Percentiles rank a stretch among this genome's conserved stretches.
These are phyloP conservation scores for Beta lomatogona DNA, from an alignment of 179 eudicot species.

Conservation along the genomic window DNA sequence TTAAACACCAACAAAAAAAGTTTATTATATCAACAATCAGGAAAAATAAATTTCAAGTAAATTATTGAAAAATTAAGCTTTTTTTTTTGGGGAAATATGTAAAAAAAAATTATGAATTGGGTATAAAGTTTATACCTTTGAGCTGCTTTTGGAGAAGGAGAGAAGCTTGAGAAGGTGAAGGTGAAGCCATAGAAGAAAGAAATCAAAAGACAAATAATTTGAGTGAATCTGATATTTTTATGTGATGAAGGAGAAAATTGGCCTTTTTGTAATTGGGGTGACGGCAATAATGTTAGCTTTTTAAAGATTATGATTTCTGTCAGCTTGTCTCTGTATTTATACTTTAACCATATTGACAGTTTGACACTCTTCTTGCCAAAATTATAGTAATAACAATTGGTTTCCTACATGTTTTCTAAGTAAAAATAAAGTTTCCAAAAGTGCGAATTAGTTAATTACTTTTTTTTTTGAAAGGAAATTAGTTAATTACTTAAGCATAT, in stretches of 20 bases:
- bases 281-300: not conserved
- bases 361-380: not conserved
- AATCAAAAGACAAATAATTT: not conserved
- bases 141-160: slow-evolving; percentile 82
- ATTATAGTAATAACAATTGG: too few relatives aligned
- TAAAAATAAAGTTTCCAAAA: too few relatives aligned
- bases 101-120: not conserved
- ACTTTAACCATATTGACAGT: not conserved
- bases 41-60: not conserved
- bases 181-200: slow-evolving; percentile 46
- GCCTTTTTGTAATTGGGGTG: not conserved
- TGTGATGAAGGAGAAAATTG: not conserved
- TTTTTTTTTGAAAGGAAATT: too few relatives aligned
- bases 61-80: not conserved
- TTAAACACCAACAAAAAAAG: slow-evolving; percentile 3
- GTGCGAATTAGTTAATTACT: too few relatives aligned
- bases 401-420: not conserved
- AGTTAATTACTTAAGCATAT: too few relatives aligned
- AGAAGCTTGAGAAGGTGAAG: slow-evolving; percentile 70
- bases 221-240: not conserved
- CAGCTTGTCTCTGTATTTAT: not conserved
- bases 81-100: not conserved
- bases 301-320: not conserved
- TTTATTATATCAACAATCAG: not conserved
- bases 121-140: slow-evolving; percentile 42